phyloP scores from a whole-genome alignment of 352 stramenopile genomes.

The Aphanomyces astaci region DNA sequence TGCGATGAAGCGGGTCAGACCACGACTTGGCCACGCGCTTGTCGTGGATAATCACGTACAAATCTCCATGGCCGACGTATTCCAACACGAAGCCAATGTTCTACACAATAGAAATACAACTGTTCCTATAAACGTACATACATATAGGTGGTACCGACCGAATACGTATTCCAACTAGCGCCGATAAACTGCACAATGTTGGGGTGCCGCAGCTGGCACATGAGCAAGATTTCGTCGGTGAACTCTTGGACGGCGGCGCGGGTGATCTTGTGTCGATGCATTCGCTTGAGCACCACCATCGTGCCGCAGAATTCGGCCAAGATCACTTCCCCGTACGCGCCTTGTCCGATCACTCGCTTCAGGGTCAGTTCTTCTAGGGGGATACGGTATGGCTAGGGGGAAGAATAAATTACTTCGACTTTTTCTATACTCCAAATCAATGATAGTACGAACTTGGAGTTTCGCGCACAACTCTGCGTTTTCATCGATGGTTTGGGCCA shows the following conservation, averaged over 20 bases:
- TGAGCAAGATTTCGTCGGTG: slow-evolving; percentile 27
- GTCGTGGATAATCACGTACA: slow-evolving; percentile 15
- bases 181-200: slow-evolving; percentile 31
- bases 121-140: neutral
- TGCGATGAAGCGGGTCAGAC: slow-evolving; percentile 19
- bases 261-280: slow-evolving; percentile 13
- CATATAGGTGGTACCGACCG: too few relatives aligned
- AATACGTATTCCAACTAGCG: slow-evolving; percentile 24
- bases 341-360: slow-evolving; percentile 9
- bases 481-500: neutral
- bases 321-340: slow-evolving; percentile 12
- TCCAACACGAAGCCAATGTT: slow-evolving; percentile 24
- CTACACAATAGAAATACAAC: neutral
- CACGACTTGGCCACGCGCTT: slow-evolving; percentile 19
- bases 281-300: slow-evolving; percentile 9
- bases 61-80: slow-evolving; percentile 19
- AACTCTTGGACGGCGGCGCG: slow-evolving; percentile 12
- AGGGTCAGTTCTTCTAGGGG: slow-evolving; percentile 4
- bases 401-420: neutral
- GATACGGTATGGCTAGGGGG: slow-evolving; percentile 12
- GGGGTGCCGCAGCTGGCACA: slow-evolving; percentile 26
- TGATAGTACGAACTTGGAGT: neutral
- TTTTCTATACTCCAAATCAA: too few relatives aligned
- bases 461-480: neutral
- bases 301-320: slow-evolving; percentile 11